Conservation (phyloP, 768 basidiomycete species). For the Ramaria sp. region DNA sequence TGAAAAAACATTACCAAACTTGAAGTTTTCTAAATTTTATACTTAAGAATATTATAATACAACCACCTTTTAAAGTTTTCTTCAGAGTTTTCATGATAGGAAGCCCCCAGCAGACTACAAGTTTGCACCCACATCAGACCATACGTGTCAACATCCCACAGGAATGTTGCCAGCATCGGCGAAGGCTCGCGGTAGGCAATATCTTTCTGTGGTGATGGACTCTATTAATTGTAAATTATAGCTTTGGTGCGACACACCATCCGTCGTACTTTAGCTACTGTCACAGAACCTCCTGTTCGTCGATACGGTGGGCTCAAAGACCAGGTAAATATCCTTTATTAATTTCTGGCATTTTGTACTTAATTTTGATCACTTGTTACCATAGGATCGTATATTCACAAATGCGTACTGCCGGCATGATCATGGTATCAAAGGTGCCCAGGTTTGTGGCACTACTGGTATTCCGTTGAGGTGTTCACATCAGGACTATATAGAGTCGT, state of each 20-base stretch:
- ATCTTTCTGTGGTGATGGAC: background rate
- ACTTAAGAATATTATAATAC: background rate
- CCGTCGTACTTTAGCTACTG: constrained; percentile 47
- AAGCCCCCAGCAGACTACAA: background rate
- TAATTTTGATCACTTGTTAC: background rate
- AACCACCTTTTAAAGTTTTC: too few relatives aligned
- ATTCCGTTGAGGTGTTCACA: background rate
- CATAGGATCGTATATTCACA: constrained; percentile 74
- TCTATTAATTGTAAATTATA: background rate
- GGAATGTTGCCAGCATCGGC: constrained; percentile 2
- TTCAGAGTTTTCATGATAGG: too few relatives aligned
- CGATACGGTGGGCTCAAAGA: constrained; percentile 92
- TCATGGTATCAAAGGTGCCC: constrained; percentile 85
- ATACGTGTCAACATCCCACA: background rate
- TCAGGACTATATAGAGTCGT: constrained; percentile 44
- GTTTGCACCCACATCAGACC: background rate
- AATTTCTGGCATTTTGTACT: background rate
- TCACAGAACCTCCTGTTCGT: constrained; percentile 76
- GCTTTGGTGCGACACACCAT: background rate
- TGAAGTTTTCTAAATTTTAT: background rate
- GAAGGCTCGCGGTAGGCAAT: constrained; percentile 4
- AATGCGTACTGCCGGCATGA: constrained; percentile 85
- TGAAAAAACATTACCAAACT: too few relatives aligned
- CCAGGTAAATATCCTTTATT: constrained; percentile 27
- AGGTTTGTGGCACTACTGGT: constrained; percentile 37